Percentiles rank a stretch among this genome's conserved stretches.
Conservation (phyloP, 805 yeast genomes). For the Torulaspora franciscae region DNA sequence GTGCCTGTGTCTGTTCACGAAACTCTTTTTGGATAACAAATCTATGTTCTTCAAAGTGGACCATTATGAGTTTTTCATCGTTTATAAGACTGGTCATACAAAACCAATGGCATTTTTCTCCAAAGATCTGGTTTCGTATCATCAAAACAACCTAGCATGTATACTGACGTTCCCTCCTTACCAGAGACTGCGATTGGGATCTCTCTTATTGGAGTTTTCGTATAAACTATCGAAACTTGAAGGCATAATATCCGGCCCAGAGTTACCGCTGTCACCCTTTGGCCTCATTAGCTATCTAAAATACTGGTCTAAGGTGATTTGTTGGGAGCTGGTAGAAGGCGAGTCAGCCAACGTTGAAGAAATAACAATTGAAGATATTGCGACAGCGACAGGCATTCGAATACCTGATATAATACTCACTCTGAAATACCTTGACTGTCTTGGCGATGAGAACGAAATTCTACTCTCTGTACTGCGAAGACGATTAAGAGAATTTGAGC, state of each 20-base stretch:
- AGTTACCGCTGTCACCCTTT: conserved; percentile 78
- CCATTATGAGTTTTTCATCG: conserved; percentile 71
- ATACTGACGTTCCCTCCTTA: conserved; percentile 89
- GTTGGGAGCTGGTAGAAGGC: conserved; percentile 43
- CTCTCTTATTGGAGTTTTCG: conserved; percentile 75
- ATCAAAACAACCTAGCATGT: conserved; percentile 83
- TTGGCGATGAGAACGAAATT: conserved; percentile 32
- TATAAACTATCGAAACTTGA: conserved; percentile 68
- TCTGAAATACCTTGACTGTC: conserved; percentile 49
- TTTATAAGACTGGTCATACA: conserved; percentile 48
- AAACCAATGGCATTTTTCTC: conserved; percentile 89
- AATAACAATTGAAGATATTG: conserved; percentile 46
- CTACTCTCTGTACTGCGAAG: conserved; percentile 14
- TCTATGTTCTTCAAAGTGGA: conserved; percentile 79
- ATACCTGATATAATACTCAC: conserved; percentile 57
- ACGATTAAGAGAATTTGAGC: conserved; percentile 17
- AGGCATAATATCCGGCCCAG: conserved; percentile 77
- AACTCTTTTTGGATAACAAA: conserved; percentile 83
- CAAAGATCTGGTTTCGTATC: conserved; percentile 72
- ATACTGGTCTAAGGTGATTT: conserved; percentile 65
- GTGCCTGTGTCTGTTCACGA: conserved; percentile 76
- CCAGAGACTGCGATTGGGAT: conserved; percentile 74
- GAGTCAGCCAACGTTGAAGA: conserved; percentile 28
- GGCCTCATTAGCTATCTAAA: conserved; percentile 68
- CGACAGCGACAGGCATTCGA: conserved; percentile 59